Conservation (phyloP, 2,329 filamentous ascomycete genomes). For the Chaetomium olivaceum region DNA sequence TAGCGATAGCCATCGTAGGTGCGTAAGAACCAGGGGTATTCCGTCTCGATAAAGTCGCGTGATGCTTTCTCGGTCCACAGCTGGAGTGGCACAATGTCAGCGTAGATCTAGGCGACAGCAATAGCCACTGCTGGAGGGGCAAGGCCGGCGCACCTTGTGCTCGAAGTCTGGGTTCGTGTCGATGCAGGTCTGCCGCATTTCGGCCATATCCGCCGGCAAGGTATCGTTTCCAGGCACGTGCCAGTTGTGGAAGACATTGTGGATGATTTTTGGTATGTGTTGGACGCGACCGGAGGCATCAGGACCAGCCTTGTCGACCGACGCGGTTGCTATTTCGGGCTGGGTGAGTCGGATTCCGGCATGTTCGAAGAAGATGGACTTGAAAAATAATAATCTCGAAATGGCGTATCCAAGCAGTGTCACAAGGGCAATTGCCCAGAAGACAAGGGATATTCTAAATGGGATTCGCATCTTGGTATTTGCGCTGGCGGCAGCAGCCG, state of each 20-base stretch:
- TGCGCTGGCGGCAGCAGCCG: neutral
- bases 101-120: neutral
- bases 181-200: slow-evolving; percentile 65
- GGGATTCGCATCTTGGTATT: slow-evolving; percentile 25
- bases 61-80: slow-evolving; percentile 74
- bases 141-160: slow-evolving; percentile 58
- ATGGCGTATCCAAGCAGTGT: slow-evolving; percentile 16
- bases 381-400: slow-evolving; percentile 28
- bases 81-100: slow-evolving; percentile 41
- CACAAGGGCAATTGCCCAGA: slow-evolving; percentile 25
- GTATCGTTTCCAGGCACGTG: slow-evolving; percentile 53
- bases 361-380: slow-evolving; percentile 32
- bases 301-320: neutral
- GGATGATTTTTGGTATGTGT: slow-evolving; percentile 34
- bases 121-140: no score
- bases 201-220: slow-evolving; percentile 66
- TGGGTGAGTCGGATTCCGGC: slow-evolving; percentile 32
- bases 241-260: slow-evolving; percentile 37
- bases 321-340: slow-evolving; percentile 21
- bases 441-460: slow-evolving; percentile 22
- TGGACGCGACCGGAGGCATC: slow-evolving; percentile 16
- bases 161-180: slow-evolving; percentile 70
- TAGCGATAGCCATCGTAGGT: slow-evolving; percentile 74
- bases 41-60: slow-evolving; percentile 67
- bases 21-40: slow-evolving; percentile 76